phyloP scores from a whole-genome alignment of 2,329 filamentous ascomycete species.

The Metarhizium album region DNA sequence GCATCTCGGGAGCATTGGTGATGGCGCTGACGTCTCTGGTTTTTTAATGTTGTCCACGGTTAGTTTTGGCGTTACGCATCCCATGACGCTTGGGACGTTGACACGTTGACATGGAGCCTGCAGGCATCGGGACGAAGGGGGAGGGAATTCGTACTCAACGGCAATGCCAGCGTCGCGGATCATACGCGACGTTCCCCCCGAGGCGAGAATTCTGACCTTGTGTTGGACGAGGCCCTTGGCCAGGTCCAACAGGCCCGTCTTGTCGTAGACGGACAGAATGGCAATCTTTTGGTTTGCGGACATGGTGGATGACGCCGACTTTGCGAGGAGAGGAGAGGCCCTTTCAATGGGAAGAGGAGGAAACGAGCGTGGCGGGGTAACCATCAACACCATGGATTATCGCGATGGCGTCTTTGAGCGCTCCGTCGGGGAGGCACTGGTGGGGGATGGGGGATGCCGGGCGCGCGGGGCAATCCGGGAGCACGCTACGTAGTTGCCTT shows the following conservation, averaged over 20 bases:
- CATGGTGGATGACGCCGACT: slow-evolving; percentile 19
- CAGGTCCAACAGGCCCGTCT: slow-evolving; percentile 88
- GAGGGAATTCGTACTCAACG: slow-evolving; percentile 63
- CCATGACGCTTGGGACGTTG: no score
- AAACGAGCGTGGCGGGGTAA: slow-evolving; percentile 10
- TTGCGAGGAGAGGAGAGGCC: neutral
- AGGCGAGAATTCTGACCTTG: slow-evolving; percentile 86
- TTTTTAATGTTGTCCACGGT: neutral
- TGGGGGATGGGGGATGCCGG: neutral
- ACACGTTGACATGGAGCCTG: neutral
- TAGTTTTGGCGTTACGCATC: no score
- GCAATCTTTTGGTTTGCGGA: slow-evolving; percentile 50
- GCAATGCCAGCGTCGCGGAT: slow-evolving; percentile 92
- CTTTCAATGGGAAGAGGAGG: neutral
- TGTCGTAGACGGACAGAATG: slow-evolving; percentile 97
- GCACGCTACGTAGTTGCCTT: no score
- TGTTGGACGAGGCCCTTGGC: slow-evolving; percentile 83
- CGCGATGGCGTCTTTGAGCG: neutral
- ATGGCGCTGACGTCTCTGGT: slow-evolving; percentile 95
- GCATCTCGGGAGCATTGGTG: slow-evolving; percentile 94
- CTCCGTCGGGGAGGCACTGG: neutral
- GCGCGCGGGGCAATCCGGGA: neutral
- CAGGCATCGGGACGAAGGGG: neutral
- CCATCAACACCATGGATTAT: neutral
- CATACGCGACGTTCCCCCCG: slow-evolving; percentile 90